Conservation (phyloP, 768 basidiomycete species). For the Suillus sp. region DNA sequence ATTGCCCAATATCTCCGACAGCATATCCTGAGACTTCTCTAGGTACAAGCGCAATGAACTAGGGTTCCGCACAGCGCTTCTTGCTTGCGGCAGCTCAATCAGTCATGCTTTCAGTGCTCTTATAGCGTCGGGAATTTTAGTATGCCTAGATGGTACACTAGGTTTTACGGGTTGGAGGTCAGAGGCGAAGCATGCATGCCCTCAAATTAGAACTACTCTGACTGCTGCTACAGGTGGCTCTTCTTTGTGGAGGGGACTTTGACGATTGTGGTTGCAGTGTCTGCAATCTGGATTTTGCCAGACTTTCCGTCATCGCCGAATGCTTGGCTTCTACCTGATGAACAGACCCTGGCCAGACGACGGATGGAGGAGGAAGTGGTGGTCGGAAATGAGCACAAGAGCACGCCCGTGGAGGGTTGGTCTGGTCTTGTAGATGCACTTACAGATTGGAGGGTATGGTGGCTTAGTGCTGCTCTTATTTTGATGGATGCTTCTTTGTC, state of each 20-base stretch:
- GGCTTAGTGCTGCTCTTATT: slow-evolving; percentile 65
- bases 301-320: slow-evolving; percentile 67
- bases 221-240: slow-evolving; percentile 52
- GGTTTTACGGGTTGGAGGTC: slow-evolving; percentile 75
- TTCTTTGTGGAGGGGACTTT: slow-evolving; percentile 66
- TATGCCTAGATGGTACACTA: slow-evolving; percentile 64
- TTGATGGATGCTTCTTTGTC: slow-evolving; percentile 57
- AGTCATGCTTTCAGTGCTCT: slow-evolving; percentile 81
- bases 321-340: slow-evolving; percentile 58
- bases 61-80: slow-evolving; percentile 63
- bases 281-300: slow-evolving; percentile 65
- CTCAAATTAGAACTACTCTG: slow-evolving; percentile 3
- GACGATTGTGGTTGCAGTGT: slow-evolving; percentile 51
- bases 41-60: slow-evolving; percentile 67
- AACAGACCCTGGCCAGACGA: slow-evolving; percentile 52
- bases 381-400: slow-evolving; percentile 49
- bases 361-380: slow-evolving; percentile 67
- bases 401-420: slow-evolving; percentile 34
- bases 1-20: neutral
- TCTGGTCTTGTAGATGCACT: slow-evolving; percentile 58
- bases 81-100: slow-evolving; percentile 71
- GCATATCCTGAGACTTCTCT: neutral
- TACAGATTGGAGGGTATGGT: slow-evolving; percentile 82
- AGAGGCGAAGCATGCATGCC: slow-evolving; percentile 18
- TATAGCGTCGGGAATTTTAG: slow-evolving; percentile 75